Conservation (phyloP, 495 filamentous ascomycete genomes). For the Aspergillus sparsus region DNA sequence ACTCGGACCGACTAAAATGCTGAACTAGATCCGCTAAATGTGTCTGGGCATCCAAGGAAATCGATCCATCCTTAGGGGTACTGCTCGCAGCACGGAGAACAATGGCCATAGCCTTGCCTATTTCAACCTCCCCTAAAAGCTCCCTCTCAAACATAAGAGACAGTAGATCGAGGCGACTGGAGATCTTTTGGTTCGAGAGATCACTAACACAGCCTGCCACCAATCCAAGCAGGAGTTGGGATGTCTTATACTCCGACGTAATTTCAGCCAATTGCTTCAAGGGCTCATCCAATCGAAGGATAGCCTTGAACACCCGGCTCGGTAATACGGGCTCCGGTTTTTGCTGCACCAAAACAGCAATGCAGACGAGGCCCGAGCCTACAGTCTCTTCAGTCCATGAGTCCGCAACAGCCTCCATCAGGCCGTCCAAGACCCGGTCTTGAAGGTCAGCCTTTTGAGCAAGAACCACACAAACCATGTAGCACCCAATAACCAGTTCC, state of each 20-base stretch:
- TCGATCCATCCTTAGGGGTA: slow-evolving; percentile 36
- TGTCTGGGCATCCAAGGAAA: slow-evolving; percentile 55
- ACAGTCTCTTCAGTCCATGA: slow-evolving; percentile 73
- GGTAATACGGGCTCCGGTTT: slow-evolving; percentile 61
- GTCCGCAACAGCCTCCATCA: slow-evolving; percentile 82
- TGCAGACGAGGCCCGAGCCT: slow-evolving; percentile 73
- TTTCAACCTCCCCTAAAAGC: slow-evolving; percentile 61
- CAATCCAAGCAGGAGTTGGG: slow-evolving; percentile 71
- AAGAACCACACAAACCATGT: slow-evolving; percentile 84
- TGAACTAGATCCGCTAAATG: slow-evolving; percentile 65
- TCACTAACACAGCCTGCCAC: slow-evolving; percentile 65
- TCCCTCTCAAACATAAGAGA: slow-evolving; percentile 61
- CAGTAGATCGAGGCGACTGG: slow-evolving; percentile 55
- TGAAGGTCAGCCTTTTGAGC: slow-evolving; percentile 76
- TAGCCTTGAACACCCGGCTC: slow-evolving; percentile 63
- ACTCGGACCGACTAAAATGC: slow-evolving; percentile 54
- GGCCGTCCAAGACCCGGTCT: slow-evolving; percentile 68
- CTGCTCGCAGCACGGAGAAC: slow-evolving; percentile 51
- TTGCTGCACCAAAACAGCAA: slow-evolving; percentile 77
- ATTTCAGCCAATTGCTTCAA: slow-evolving; percentile 60
- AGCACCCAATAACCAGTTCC: slow-evolving; percentile 78
- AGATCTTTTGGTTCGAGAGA: slow-evolving; percentile 61
- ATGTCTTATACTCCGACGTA: slow-evolving; percentile 63
- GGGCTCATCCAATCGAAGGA: slow-evolving; percentile 65
- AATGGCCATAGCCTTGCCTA: slow-evolving; percentile 60